Evolutionary conservation across 2,329 filamentous ascomycete genomes (phyloP).

Genomic region (Juglanconis sp.): DNA sequence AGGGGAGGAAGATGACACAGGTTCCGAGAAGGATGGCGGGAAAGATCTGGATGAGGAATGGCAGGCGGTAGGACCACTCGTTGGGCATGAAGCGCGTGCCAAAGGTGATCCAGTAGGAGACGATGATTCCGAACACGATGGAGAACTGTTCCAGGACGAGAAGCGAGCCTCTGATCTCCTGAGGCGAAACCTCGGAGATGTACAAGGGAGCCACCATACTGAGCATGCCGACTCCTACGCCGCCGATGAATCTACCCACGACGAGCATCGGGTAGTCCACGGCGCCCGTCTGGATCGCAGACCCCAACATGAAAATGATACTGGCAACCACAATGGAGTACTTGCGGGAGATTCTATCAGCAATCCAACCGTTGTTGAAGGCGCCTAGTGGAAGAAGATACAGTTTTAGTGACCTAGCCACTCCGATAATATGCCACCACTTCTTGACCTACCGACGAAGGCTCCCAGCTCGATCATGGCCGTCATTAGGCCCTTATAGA

Average conservation of each 20-base stretch:
- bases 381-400: slow-evolving; percentile 33
- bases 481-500: slow-evolving; percentile 37
- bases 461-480: slow-evolving; percentile 53
- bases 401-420: too few species aligned
- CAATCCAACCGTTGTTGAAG: slow-evolving; percentile 50
- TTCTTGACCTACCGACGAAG: slow-evolving; percentile 36
- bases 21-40: slow-evolving; percentile 27
- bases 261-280: slow-evolving; percentile 45
- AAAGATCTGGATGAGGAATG: slow-evolving; percentile 40
- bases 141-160: slow-evolving; percentile 30
- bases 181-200: slow-evolving; percentile 30
- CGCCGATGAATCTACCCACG: slow-evolving; percentile 53
- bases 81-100: slow-evolving; percentile 24
- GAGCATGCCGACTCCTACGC: slow-evolving; percentile 48
- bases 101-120: slow-evolving; percentile 27
- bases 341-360: slow-evolving; percentile 51
- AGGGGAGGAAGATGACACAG: slow-evolving; percentile 46
- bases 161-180: slow-evolving; percentile 27
- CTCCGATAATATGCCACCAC: too few species aligned
- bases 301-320: slow-evolving; percentile 51
- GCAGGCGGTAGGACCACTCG: slow-evolving; percentile 34
- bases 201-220: slow-evolving; percentile 38
- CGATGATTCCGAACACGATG: slow-evolving; percentile 30
- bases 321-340: slow-evolving; percentile 50
- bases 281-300: slow-evolving; percentile 50